Base-by-base conservation (phyloP, 1,284 basidiomycete genomes). In the Ustilago cynodontis region DNA sequence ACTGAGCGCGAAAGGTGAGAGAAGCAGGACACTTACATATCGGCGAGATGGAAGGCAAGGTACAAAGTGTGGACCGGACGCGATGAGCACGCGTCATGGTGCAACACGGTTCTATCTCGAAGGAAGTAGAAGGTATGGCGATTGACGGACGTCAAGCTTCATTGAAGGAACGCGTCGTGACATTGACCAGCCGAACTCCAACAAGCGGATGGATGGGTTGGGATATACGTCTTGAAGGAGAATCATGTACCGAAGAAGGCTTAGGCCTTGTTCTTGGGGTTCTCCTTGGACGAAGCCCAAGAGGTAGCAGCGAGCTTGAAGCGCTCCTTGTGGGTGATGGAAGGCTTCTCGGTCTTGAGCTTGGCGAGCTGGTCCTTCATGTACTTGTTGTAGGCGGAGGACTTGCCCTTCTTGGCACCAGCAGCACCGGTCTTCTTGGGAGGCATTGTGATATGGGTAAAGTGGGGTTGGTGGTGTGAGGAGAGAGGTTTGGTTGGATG, bases 241-340 rank as follows among this genome's bases (percentile, higher is more conserved):
- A 35, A 28, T 1, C 24, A 22, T 13, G 26, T 3, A 29, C 14
- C 31, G 31, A 29, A 33, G 18, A n/a, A 16, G 18, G 13, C 28
- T 59, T 59, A 78, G 45, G 76, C 76, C 68, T 78, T 74, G 65
- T 76, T 72, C 78, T 80, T 80, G 45, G 78, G 78, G 66, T 80
- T 80, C 54, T 77, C 75, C 70, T 77, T 77, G 67, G 68, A 71
- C 16, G 50, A 45, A 49, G 69, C 70, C 82, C 82, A 83, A 7
- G 62, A 51, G 56, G 70, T 70, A 26, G 78, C 73, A 16, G 81
- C 79, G 9, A 77, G 59, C 70, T 83, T 79, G 78, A 82, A 83
- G n/a, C 81, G 76, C 59, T 79, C 79, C 65, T 78, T 79, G 71
- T 83, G 82, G 33, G 68, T 51, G 29, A 83, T 62, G 26, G 62